A percentile compares a stretch with the other conserved stretches of the same genome.
Conservation (phyloP, 768 basidiomycete genomes). For the Tricholomella constricta region DNA sequence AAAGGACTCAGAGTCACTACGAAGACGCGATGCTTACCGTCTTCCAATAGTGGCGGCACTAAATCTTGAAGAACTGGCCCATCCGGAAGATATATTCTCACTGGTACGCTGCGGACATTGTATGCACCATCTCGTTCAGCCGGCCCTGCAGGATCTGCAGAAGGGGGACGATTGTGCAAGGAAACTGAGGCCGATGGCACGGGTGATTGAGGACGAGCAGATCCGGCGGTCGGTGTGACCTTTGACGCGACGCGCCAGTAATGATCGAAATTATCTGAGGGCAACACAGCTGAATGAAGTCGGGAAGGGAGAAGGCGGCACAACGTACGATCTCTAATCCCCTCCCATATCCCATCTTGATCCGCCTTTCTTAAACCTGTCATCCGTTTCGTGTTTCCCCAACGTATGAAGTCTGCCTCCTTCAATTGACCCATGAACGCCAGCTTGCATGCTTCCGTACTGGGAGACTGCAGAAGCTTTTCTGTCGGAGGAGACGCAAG, state of each 20-base stretch:
- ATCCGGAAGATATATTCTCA: conserved; percentile 86
- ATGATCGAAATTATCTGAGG: conserved; percentile 90
- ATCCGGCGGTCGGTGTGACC: conserved; percentile 79
- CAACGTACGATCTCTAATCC: conserved; percentile 88
- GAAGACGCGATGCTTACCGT: conserved; percentile 53
- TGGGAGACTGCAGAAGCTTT: conserved; percentile 79
- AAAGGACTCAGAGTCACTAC: not conserved
- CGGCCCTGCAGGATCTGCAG: conserved; percentile 56
- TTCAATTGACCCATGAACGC: conserved; percentile 96
- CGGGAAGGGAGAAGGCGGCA: not conserved
- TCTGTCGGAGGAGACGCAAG: conserved; percentile 86
- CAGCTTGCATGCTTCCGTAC: conserved; percentile 85
- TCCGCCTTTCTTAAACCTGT: conserved; percentile 88
- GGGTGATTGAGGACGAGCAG: conserved; percentile 59
- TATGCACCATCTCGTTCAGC: conserved; percentile 83
- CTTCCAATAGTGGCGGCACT: conserved; percentile 74
- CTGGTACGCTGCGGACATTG: conserved; percentile 84
- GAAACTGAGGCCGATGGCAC: conserved; percentile 58
- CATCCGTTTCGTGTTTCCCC: conserved; percentile 95
- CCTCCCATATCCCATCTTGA: conserved; percentile 97
- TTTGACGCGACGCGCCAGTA: conserved; percentile 95
- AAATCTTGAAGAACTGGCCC: conserved; percentile 92
- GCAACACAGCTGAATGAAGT: conserved; percentile 4
- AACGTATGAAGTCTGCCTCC: conserved; percentile 95
- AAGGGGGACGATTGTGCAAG: conserved; percentile 63